Percentiles rank a stretch among this genome's conserved stretches.
Evolutionary conservation across 2,329 filamentous ascomycete species (phyloP).

Genomic region (Penicillium olsonii): DNA sequence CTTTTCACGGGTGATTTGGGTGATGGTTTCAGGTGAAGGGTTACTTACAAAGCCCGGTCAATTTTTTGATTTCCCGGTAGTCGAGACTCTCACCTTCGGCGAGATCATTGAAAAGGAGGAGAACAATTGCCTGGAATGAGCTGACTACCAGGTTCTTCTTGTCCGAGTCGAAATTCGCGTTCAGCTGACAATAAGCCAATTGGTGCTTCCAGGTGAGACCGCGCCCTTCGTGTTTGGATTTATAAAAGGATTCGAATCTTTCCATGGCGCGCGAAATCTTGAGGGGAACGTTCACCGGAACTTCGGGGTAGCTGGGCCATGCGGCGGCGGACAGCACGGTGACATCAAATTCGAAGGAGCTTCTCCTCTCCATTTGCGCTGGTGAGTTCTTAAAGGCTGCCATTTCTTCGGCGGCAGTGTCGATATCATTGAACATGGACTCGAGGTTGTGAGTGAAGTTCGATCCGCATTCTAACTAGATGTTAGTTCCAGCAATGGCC

Average conservation of each 20-base stretch:
- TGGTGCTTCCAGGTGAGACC: constrained; percentile 89
- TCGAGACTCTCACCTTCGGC: constrained; percentile 63
- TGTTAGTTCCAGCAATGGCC: constrained; percentile 3
- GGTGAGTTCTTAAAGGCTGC: constrained; percentile 72
- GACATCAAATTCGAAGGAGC: constrained; percentile 65
- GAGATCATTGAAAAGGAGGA: constrained; percentile 83
- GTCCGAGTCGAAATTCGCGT: constrained; percentile 75
- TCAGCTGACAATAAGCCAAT: constrained; percentile 86
- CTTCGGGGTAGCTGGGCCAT: constrained; percentile 89
- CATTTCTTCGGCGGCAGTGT: constrained; percentile 91
- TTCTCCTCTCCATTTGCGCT: constrained; percentile 60
- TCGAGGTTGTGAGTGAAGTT: constrained; percentile 97
- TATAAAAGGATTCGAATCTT: constrained; percentile 83
- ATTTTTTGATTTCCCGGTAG: constrained; percentile 73
- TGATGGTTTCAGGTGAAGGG: too few relatives aligned
- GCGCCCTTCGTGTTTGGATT: constrained; percentile 83
- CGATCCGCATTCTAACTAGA: constrained; percentile 74
- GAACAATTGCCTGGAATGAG: constrained; percentile 86
- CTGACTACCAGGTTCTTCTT: constrained; percentile 87
- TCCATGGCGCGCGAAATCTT: constrained; percentile 75
- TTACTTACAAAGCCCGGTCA: constrained; percentile 68
- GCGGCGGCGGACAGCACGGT: constrained; percentile 87
- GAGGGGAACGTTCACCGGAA: constrained; percentile 70
- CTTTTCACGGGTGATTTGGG: too few relatives aligned
- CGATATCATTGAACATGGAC: constrained; percentile 99